These are phyloP conservation scores for Trametes cinnabarina DNA, from an alignment of 768 basidiomycete species.

Conservation along the genomic window DNA sequence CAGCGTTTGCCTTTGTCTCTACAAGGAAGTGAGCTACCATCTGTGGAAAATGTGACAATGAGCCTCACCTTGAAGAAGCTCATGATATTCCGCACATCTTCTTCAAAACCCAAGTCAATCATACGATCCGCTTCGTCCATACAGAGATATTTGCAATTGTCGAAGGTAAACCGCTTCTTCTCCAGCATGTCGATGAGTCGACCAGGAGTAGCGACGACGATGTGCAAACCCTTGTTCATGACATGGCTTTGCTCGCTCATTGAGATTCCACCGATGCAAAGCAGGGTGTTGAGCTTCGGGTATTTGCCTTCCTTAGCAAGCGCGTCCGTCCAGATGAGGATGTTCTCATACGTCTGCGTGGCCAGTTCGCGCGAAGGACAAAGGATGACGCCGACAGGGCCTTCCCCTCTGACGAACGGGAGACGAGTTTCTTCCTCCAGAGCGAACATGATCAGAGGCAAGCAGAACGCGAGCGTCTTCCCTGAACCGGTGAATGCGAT, in stretches of 20 bases:
- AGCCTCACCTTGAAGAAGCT: slow-evolving; percentile 88
- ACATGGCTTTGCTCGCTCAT: slow-evolving; percentile 98
- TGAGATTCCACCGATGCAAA: slow-evolving; percentile 97
- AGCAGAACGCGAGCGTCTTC: slow-evolving; percentile 96
- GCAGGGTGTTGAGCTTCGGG: slow-evolving; percentile 80
- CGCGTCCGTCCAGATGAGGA: slow-evolving; percentile 80
- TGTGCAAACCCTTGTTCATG: slow-evolving; percentile 86
- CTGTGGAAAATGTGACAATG: not conserved
- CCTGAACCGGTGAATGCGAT: slow-evolving; percentile 99
- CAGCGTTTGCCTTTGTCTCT: slow-evolving; percentile 95
- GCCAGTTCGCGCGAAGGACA: slow-evolving; percentile 98
- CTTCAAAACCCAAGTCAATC: slow-evolving; percentile 99
- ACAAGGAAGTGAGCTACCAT: slow-evolving; percentile 1
- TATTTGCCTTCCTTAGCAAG: slow-evolving; percentile 79
- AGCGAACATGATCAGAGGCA: slow-evolving; percentile 96
- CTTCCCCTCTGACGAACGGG: slow-evolving; percentile 90
- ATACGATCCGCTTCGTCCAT: slow-evolving; percentile 99
- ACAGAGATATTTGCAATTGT: slow-evolving; percentile 92
- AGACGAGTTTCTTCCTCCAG: slow-evolving; percentile 91
- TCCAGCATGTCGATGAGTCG: slow-evolving; percentile 97
- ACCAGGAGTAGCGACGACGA: slow-evolving; percentile 96
- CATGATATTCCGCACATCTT: slow-evolving; percentile 98
- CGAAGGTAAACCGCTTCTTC: slow-evolving; percentile 89
- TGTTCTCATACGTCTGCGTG: slow-evolving; percentile 94
- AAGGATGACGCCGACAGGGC: slow-evolving; percentile 93